Percentiles rank a stretch among this genome's conserved stretches.
Evolutionary conservation across 2,329 filamentous ascomycete genomes (phyloP).

Genomic region (Colletotrichum sp.): DNA sequence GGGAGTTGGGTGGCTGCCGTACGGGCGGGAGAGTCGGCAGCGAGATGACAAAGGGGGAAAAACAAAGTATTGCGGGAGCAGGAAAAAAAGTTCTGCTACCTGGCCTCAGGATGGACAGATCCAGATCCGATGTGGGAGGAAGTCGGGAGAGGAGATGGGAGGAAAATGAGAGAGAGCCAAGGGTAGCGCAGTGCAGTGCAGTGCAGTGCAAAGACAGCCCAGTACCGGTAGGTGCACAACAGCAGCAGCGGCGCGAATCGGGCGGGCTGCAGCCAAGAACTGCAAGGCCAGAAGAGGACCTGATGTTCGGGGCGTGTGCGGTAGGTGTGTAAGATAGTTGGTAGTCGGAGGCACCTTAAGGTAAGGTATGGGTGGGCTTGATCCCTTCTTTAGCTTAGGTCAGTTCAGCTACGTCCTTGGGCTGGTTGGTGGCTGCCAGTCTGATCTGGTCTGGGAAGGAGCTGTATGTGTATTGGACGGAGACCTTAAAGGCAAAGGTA

Average conservation of each 20-base stretch:
- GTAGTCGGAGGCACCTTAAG: background rate
- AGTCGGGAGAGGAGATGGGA: constrained; percentile 10
- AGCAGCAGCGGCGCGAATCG: background rate
- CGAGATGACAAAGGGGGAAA: background rate
- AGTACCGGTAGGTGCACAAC: background rate
- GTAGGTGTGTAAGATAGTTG: background rate
- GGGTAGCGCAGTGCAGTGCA: background rate
- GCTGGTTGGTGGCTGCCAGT: background rate
- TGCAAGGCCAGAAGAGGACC: background rate
- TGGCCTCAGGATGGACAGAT: background rate
- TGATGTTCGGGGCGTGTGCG: background rate
- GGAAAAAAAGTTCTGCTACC: background rate
- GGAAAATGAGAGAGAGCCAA: constrained; percentile 1
- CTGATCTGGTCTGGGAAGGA: background rate
- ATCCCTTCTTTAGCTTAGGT: background rate
- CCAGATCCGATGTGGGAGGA: constrained; percentile 9
- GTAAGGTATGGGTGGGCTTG: background rate
- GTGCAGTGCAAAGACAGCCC: background rate
- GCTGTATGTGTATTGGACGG: background rate
- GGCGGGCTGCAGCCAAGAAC: background rate
- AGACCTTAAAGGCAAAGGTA: background rate
- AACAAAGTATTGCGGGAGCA: background rate
- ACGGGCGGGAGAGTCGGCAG: background rate
- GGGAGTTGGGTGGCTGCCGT: background rate
- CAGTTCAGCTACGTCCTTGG: background rate